Evolutionary conservation across 768 basidiomycete genomes (phyloP).

Genomic region (Psilocybe tampanensis): DNA sequence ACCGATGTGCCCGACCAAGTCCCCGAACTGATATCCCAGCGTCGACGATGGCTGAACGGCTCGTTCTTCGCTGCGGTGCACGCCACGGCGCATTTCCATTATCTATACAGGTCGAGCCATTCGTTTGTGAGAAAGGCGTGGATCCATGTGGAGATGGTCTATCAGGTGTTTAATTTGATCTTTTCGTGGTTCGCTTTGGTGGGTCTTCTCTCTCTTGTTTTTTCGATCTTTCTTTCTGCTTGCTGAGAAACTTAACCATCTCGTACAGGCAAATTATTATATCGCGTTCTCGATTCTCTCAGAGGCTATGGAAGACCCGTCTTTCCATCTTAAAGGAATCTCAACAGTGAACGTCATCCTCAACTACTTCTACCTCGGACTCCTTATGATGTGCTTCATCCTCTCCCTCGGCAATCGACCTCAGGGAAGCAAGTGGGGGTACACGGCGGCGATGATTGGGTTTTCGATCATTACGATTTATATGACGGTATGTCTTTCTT

Average conservation of each 20-base stretch:
- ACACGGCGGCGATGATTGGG: constrained; percentile 82
- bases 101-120: constrained; percentile 92
- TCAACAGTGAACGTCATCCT: constrained; percentile 75
- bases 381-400: constrained; percentile 87
- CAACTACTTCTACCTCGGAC: constrained; percentile 85
- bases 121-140: constrained; percentile 82
- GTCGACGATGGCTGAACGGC: constrained; percentile 95
- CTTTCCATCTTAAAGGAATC: constrained; percentile 62
- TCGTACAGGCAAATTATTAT: constrained; percentile 78
- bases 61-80: constrained; percentile 98
- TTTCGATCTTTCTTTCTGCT: background rate
- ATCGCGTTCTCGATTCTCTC: constrained; percentile 85
- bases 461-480: constrained; percentile 94
- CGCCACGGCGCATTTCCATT: constrained; percentile 90
- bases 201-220: constrained; percentile 4
- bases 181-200: constrained; percentile 92
- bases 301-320: constrained; percentile 68
- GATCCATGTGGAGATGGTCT: constrained; percentile 94
- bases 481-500: constrained; percentile 71
- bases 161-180: constrained; percentile 87
- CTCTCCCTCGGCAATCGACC: constrained; percentile 90
- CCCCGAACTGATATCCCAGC: constrained; percentile 92
- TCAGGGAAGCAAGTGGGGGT: constrained; percentile 86
- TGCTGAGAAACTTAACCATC: background rate
- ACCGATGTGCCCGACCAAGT: constrained; percentile 96